A percentile compares a stretch with the other conserved stretches of the same genome.
These are phyloP conservation scores for Ogataea nitratoaversa DNA, from an alignment of 805 yeast species.

Conservation along the genomic window DNA sequence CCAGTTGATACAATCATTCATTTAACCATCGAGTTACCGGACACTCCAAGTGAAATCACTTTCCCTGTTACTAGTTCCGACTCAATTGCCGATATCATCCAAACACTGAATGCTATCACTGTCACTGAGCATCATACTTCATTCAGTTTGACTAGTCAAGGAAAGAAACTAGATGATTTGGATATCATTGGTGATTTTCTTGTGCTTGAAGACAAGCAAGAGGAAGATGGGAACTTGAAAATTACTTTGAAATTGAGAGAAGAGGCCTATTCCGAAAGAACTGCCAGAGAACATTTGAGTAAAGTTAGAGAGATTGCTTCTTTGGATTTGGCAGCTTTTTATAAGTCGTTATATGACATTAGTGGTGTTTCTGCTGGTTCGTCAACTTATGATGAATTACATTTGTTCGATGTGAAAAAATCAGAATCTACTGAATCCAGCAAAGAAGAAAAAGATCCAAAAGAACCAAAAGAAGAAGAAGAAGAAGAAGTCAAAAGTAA, in stretches of 20 bases:
- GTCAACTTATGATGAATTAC: conserved; percentile 41
- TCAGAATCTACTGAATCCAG: conserved; percentile 6
- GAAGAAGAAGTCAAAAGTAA: conserved; percentile 16
- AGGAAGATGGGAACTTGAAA: conserved; percentile 27
- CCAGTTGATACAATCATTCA: conserved; percentile 17
- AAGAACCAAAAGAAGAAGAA: conserved; percentile 13
- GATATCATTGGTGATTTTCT: neutral
- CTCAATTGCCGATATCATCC: conserved; percentile 52
- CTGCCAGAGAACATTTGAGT: conserved; percentile 58
- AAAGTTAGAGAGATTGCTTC: conserved; percentile 61
- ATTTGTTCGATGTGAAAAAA: conserved; percentile 31
- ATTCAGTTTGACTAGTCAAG: conserved; percentile 43
- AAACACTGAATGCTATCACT: conserved; percentile 54
- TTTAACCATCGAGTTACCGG: conserved; percentile 26
- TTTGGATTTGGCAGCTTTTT: conserved; percentile 43
- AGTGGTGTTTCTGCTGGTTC: conserved; percentile 44
- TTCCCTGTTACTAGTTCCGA: conserved; percentile 34
- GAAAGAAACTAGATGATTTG: conserved; percentile 29
- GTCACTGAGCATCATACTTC: conserved; percentile 57
- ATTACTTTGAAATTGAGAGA: conserved; percentile 45
- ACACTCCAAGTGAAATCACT: conserved; percentile 19
- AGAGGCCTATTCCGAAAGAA: conserved; percentile 55
- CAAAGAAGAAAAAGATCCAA: conserved; percentile 15
- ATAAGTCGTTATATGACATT: conserved; percentile 36
- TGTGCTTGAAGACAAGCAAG: conserved; percentile 22